Evolutionary conservation across 2,329 filamentous ascomycete genomes (phyloP).

Genomic region (Alternaria gaisen): DNA sequence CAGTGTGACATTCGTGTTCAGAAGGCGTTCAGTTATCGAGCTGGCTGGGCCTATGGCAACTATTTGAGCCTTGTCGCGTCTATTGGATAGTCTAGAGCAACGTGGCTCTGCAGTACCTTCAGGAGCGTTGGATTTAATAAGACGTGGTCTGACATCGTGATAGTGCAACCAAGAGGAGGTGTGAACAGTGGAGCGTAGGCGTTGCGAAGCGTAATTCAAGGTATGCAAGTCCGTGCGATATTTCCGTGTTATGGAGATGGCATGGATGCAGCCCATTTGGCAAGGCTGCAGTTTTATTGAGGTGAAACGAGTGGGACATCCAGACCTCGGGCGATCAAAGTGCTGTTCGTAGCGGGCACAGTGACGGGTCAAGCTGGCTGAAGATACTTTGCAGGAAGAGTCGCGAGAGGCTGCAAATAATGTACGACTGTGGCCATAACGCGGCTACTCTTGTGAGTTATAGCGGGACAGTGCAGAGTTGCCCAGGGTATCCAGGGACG

Average conservation of each 20-base stretch:
- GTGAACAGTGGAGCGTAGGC: background rate
- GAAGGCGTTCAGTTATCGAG: background rate
- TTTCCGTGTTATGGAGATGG: conserved; percentile 4
- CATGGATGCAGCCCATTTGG: background rate
- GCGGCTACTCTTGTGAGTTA: background rate
- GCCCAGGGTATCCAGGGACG: conserved; percentile 5
- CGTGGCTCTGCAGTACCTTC: conserved; percentile 6
- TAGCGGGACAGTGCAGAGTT: conserved; percentile 9
- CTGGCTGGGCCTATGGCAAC: background rate
- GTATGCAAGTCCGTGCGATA: conserved; percentile 1
- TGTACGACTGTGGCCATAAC: conserved; percentile 1
- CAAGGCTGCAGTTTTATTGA: conserved; percentile 1
- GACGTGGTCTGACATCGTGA: conserved; percentile 1
- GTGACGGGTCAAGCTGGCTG: background rate
- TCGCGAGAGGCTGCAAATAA: background rate
- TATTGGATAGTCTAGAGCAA: background rate
- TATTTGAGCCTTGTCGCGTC: background rate
- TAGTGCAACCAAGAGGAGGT: background rate
- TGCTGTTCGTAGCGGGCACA: background rate
- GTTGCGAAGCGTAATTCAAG: conserved; percentile 2
- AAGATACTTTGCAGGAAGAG: background rate
- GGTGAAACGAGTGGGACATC: conserved; percentile 13
- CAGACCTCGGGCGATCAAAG: conserved; percentile 7
- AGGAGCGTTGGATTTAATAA: background rate
- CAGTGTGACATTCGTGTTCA: conserved; percentile 3